phyloP scores from a whole-genome alignment of 1,284 basidiomycete species.

The Volvariella surrecta region DNA sequence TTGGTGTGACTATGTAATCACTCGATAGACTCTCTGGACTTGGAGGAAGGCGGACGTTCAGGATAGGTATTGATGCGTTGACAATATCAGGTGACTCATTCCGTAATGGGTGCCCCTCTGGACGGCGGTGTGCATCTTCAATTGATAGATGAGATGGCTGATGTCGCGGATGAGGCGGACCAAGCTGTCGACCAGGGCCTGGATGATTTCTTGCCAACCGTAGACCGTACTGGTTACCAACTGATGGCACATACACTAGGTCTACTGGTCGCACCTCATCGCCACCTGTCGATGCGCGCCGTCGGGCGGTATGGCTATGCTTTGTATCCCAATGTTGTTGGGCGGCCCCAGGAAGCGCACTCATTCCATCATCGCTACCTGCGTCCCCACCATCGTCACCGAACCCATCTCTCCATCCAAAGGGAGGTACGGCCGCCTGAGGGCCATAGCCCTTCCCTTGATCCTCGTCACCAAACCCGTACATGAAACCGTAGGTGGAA shows the following conservation, averaged over 20 bases:
- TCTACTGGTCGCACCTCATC: conserved; percentile 34
- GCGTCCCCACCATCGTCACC: conserved; percentile 22
- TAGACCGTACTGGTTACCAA: conserved; percentile 35
- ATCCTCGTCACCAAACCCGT: conserved; percentile 14
- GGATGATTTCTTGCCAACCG: conserved; percentile 7
- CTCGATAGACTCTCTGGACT: too few species aligned
- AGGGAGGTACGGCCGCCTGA: not conserved
- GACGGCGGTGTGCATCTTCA: too few species aligned
- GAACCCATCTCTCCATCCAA: conserved; percentile 24
- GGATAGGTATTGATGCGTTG: conserved; percentile 7
- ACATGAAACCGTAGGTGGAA: conserved; percentile 15
- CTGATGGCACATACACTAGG: conserved; percentile 70
- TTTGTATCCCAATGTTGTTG: not conserved
- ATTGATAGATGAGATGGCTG: too few species aligned
- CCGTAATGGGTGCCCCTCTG: too few species aligned
- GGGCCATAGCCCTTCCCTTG: conserved; percentile 14
- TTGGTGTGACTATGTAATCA: not conserved
- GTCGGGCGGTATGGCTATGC: not conserved
- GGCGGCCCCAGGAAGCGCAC: conserved; percentile 8
- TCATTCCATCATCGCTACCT: conserved; percentile 20
- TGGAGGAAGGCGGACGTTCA: conserved; percentile 19
- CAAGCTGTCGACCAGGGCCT: too few species aligned
- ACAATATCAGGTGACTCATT: not conserved
- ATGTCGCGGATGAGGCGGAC: too few species aligned
- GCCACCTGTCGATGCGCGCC: conserved; percentile 14